Evolutionary conservation across 1,284 basidiomycete genomes (phyloP).

Genomic region (Trichosporon ovoides): DNA sequence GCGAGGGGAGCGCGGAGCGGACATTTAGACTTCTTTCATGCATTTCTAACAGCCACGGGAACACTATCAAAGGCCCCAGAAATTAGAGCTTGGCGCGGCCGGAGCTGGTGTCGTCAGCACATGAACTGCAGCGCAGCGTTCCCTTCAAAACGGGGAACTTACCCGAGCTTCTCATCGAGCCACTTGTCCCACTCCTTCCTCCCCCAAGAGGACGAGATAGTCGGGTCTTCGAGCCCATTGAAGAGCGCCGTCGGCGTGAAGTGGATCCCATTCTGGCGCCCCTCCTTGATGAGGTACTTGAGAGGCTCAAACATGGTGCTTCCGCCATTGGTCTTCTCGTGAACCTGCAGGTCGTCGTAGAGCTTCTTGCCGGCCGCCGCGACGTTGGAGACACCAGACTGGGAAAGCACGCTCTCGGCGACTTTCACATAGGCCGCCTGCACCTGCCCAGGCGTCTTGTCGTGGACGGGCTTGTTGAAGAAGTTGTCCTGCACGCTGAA

Average conservation of each 20-base stretch:
- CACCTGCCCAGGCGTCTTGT: constrained; percentile 51
- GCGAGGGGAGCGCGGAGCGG: too few relatives aligned
- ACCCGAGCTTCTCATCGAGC: constrained; percentile 50
- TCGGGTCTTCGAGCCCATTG: constrained; percentile 74
- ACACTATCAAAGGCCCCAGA: background rate
- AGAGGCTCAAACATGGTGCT: constrained; percentile 51
- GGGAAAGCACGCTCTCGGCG: constrained; percentile 42
- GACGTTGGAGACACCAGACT: constrained; percentile 30
- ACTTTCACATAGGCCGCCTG: constrained; percentile 44
- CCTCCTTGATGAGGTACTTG: constrained; percentile 50
- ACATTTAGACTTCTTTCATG: background rate
- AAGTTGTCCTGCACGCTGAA: constrained; percentile 68
- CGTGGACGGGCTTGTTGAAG: constrained; percentile 64
- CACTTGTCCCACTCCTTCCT: constrained; percentile 80
- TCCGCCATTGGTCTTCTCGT: constrained; percentile 36
- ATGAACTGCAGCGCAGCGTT: too few relatives aligned
- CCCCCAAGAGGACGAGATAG: constrained; percentile 77
- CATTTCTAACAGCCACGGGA: too few relatives aligned
- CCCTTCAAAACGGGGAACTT: too few relatives aligned
- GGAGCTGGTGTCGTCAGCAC: too few relatives aligned
- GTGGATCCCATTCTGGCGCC: constrained; percentile 85
- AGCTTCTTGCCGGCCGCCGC: constrained; percentile 35
- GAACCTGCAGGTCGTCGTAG: constrained; percentile 34
- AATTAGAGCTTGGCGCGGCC: background rate
- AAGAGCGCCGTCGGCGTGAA: constrained; percentile 83